Percentiles rank a stretch among this genome's conserved stretches.
Conservation (phyloP, 192 early-diverging fungal species). For the Geranomyces michiganensis region DNA sequence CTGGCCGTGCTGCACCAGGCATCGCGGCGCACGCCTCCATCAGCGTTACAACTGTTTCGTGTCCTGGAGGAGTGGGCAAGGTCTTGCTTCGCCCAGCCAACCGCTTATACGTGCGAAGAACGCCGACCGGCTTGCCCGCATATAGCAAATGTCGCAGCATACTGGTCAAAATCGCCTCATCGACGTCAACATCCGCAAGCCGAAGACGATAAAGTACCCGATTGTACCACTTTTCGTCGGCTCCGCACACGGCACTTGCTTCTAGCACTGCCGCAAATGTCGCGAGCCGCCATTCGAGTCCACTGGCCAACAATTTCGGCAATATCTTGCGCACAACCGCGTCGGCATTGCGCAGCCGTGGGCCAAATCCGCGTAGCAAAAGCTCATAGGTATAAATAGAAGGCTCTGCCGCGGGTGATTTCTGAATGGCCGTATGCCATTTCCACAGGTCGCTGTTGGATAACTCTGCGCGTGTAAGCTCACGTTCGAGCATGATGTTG, state of each 20-base stretch:
- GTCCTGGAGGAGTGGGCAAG: background rate
- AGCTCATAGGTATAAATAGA: conserved; percentile 19
- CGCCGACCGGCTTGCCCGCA: background rate
- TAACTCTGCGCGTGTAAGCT: background rate
- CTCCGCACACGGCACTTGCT: conserved; percentile 11
- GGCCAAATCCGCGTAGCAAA: conserved; percentile 3
- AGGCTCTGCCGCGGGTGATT: background rate
- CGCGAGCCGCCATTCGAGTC: conserved; percentile 9
- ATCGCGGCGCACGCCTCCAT: conserved; percentile 24
- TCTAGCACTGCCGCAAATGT: conserved; percentile 17
- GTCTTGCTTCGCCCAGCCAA: background rate
- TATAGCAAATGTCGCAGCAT: conserved; percentile 14
- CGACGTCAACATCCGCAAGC: background rate
- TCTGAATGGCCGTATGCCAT: conserved; percentile 4
- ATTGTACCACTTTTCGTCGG: conserved; percentile 16
- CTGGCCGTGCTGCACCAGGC: background rate
- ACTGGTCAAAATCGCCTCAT: conserved; percentile 5
- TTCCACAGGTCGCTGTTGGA: conserved; percentile 21
- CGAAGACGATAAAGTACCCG: conserved; percentile 4
- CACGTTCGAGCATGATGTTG: conserved; percentile 8
- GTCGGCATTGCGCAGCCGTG: conserved; percentile 4
- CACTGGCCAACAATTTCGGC: background rate
- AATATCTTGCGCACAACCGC: conserved; percentile 11
- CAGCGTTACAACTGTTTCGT: background rate
- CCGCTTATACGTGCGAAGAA: conserved; percentile 3